Base-by-base conservation (phyloP, 768 basidiomycete species). In the Hericium erinaceus region DNA sequence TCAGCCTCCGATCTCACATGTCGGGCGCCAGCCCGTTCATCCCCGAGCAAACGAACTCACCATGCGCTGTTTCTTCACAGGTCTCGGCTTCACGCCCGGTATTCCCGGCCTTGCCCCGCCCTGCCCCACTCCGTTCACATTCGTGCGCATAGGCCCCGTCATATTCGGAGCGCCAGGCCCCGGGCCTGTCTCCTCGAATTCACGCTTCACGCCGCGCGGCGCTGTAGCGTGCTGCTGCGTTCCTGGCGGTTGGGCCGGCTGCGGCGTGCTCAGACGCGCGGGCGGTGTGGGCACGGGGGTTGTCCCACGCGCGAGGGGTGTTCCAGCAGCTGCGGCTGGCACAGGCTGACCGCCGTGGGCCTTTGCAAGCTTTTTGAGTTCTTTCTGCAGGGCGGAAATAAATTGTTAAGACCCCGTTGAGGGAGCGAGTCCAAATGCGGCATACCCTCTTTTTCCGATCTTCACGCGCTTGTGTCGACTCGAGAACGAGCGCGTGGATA, bases 401-500 rank as follows among this genome's bases (percentile, higher is more conserved):
- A 6, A 33, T 10, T 28, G 40, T 15, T 12, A 51, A 48, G 3
- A 7, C 4, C 33, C 33, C 20, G 38, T 38, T 22, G 26, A 41
- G n/a, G 22, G 0, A 48, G 7, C 49, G 54, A 18, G 56, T 39
- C 44, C 48, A 37, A 51, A 24, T 11, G 24, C 11, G n/a, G 46
- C 62, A 37, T 49, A 63, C 62, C 56, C 62, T 57, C 49, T 62
- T 61, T 52, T 62, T 63, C 40, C 62, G 57, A 56, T 63, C 62
- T 59, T 63, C 62, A 15, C 61, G 60, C 51, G 62, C 62, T n/a
- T 63, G 62, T 24, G 55, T 58, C 37, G 62, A 63, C 28, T 63
- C 62, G 39, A 60, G 62, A 37, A 63, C 62, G 38, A 63, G 62
- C 55, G 62, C 62, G 57, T 63, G 62, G 16, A 63, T 63, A 44